A percentile compares a stretch with the other conserved stretches of the same genome.
phyloP scores from a whole-genome alignment of 768 basidiomycete genomes.

The Calocybe indica region DNA sequence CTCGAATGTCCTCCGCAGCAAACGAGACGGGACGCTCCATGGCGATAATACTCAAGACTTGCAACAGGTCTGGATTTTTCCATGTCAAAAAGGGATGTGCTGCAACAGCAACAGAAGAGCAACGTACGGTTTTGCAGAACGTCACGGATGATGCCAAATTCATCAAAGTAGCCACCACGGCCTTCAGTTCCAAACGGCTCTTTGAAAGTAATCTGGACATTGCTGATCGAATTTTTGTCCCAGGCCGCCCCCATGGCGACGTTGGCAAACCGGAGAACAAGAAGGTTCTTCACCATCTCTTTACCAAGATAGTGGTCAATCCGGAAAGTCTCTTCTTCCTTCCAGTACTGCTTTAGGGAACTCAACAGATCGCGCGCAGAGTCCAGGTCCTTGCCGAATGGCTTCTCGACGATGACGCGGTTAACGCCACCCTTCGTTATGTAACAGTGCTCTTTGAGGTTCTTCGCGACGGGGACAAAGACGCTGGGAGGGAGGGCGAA shows the following conservation, averaged over 20 bases:
- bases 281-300: conserved; percentile 99
- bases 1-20: conserved; percentile 93
- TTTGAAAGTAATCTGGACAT: conserved; percentile 99
- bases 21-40: conserved; percentile 99
- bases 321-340: conserved; percentile 96
- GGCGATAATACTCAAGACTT: conserved; percentile 90
- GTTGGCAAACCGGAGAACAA: conserved; percentile 95
- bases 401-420: conserved; percentile 97
- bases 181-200: conserved; percentile 99
- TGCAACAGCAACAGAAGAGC: conserved; percentile 4
- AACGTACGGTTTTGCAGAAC: conserved; percentile 94
- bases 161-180: conserved; percentile 99
- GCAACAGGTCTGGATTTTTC: conserved; percentile 67
- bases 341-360: conserved; percentile 83
- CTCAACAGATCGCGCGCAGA: conserved; percentile 75
- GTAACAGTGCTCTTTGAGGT: conserved; percentile 82
- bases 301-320: conserved; percentile 99
- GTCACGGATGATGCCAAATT: conserved; percentile 99
- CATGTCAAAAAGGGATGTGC: conserved; percentile 11
- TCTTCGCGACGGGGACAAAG: conserved; percentile 83
- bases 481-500: conserved; percentile 97
- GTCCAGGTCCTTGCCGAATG: conserved; percentile 92
- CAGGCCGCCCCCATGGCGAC: conserved; percentile 81
- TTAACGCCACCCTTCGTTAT: conserved; percentile 61
- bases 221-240: conserved; percentile 95